A percentile compares a stretch with the other conserved stretches of the same genome.
These are phyloP conservation scores for Thelephora terrestris DNA, from an alignment of 1,284 basidiomycete genomes.

Conservation along the genomic window DNA sequence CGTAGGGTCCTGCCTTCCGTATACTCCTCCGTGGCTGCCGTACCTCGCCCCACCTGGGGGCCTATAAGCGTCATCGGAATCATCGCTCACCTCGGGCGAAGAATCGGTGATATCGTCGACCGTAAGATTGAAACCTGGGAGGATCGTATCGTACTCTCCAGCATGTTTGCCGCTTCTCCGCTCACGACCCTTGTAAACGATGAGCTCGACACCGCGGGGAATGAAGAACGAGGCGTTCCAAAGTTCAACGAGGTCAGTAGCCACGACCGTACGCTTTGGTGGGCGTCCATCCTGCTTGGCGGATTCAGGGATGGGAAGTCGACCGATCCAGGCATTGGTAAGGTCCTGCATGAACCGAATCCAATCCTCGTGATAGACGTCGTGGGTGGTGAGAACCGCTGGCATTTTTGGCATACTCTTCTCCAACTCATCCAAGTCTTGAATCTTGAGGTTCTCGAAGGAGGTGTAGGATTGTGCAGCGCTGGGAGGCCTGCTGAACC, in stretches of 20 bases:
- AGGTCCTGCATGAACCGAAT: conserved; percentile 67
- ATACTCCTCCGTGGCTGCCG: conserved; percentile 27
- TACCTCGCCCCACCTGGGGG: conserved; percentile 12
- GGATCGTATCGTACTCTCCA: conserved; percentile 42
- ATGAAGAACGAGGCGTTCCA: conserved; percentile 72
- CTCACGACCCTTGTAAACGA: conserved; percentile 66
- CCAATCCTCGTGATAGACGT: conserved; percentile 70
- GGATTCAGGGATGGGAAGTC: conserved; percentile 48
- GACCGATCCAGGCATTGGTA: conserved; percentile 60
- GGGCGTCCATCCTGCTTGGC: conserved; percentile 30
- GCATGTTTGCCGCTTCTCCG: conserved; percentile 52
- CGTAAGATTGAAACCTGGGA: conserved; percentile 35
- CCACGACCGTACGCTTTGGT: conserved; percentile 46
- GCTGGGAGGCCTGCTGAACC: conserved; percentile 61
- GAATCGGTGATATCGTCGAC: conserved; percentile 24
- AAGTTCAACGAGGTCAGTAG: conserved; percentile 60
- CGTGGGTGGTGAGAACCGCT: conserved; percentile 58
- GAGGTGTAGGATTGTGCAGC: conserved; percentile 54
- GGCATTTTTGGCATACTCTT: conserved; percentile 61
- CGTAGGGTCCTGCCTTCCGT: conserved; percentile 23
- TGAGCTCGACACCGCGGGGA: conserved; percentile 57
- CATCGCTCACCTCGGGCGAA: conserved; percentile 18
- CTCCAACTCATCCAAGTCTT: conserved; percentile 64
- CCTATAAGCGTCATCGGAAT: conserved; percentile 29
- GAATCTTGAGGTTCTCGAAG: conserved; percentile 59